Evolutionary conservation across 176 grass and related monocot genomes (phyloP), one percentile per base, ranked within the genome.

Genomic region (Juncus inflexus): DNA sequence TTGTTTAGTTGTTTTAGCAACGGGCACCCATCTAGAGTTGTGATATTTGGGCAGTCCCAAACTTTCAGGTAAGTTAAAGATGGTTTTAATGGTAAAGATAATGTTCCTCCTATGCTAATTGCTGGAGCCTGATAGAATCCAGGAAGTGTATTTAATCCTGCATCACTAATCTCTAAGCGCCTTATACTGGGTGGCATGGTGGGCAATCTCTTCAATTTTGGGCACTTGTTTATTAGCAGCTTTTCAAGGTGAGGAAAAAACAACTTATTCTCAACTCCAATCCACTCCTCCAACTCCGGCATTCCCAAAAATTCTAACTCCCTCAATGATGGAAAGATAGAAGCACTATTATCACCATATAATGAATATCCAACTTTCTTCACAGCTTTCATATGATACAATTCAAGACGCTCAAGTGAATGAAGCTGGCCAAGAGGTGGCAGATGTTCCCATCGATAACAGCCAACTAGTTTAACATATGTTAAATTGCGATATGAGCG

Each of bases 371-470:
- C 56, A 8, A 79, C 52, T 73, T 16, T 49, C 47, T 68, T 67
- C 49, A 83, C 61, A 5, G 52, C 37, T n/a, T 51, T 7, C 68
- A 78, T 77, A 16, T 14, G 0, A n/a, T 4, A 4, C 65, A 83
- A 11, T 15, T 40, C 12, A 15, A 83, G 68, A 78, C 67, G 43
- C 15, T 69, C 73, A 35, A 83, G 75, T 3, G 68, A 83, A 19
- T 8, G 41, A 66, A 83, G 74, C 5, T 55, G 47, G 35, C 81
- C 81, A 58, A 69, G 42, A 9, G 75, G 61, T 50, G 75, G 81
- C 58, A 83, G 74, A 9, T 54, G 2, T 15, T 74, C 42, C 52
- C 60, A 78, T 9, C 55, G 60, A 15, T 61, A 7, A 50, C 80
- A 83, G 0, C 9, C 0, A 10, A 5, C 38, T 51, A 83, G 61